phyloP scores from a whole-genome alignment of 495 filamentous ascomycete species.

The Xylaria grammica region DNA sequence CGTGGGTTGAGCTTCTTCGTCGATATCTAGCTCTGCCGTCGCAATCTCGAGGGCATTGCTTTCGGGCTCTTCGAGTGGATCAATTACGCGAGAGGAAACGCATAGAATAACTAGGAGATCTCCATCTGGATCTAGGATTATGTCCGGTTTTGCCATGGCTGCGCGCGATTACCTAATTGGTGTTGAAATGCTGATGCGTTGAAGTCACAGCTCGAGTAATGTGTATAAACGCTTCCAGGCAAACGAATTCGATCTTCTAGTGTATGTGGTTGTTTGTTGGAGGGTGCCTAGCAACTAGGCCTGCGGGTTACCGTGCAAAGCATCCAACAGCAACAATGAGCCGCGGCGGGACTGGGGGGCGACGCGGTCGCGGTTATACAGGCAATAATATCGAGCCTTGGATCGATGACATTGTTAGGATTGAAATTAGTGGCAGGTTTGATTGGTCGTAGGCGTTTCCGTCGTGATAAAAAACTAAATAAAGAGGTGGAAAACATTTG shows the following conservation, averaged over 20 bases:
- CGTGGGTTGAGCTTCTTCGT: background rate
- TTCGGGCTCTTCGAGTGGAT: background rate
- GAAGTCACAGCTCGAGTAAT: background rate
- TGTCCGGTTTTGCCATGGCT: background rate
- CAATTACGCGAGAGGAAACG: background rate
- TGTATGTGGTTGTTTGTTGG: background rate
- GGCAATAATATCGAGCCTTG: no score
- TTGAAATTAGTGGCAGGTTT: no score
- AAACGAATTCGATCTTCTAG: background rate
- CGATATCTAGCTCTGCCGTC: background rate
- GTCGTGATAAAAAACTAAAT: no score
- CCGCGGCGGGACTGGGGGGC: no score
- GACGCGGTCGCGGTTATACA: no score
- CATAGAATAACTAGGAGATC: constrained; percentile 3
- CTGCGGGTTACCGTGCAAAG: no score
- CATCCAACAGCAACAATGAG: no score
- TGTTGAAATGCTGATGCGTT: background rate
- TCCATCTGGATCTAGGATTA: background rate
- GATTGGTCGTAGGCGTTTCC: no score
- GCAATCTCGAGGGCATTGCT: background rate
- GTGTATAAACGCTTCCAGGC: background rate
- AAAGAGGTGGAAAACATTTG: no score
- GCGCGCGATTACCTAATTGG: background rate
- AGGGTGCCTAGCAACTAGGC: background rate
- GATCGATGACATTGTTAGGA: no score